Percentiles rank a stretch among this genome's conserved stretches.
Evolutionary conservation across 495 filamentous ascomycete genomes (phyloP).

Genomic region (Cladorrhinum samala): DNA sequence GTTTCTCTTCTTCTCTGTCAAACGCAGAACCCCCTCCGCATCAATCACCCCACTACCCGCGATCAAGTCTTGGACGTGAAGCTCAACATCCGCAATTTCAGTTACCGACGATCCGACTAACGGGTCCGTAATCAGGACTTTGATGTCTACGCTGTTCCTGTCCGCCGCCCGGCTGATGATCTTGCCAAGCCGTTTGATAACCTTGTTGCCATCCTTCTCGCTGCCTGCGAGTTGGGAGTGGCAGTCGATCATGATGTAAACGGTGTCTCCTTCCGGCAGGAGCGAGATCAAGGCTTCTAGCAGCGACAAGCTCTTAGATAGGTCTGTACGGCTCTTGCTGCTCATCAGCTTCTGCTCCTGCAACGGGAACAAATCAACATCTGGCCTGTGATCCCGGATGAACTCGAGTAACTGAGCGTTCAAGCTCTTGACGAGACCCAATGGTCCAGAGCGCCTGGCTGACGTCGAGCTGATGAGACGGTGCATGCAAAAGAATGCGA

Average conservation of each 20-base stretch:
- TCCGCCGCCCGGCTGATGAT: not conserved
- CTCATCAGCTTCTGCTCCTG: not conserved
- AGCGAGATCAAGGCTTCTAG: slow-evolving; percentile 3
- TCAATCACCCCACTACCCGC: not conserved
- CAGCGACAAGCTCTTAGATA: not conserved
- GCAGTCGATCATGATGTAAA: slow-evolving; percentile 13
- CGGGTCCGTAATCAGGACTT: slow-evolving; percentile 9
- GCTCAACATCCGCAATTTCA: not conserved
- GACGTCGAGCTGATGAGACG: not conserved
- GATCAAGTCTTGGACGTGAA: not conserved
- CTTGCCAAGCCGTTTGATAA: not conserved
- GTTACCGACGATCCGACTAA: not conserved
- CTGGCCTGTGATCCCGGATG: not conserved
- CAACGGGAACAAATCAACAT: not conserved
- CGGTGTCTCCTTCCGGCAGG: slow-evolving; percentile 5
- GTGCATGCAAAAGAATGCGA: slow-evolving; percentile 13
- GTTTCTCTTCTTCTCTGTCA: not conserved
- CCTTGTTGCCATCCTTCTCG: not conserved
- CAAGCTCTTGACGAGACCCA: slow-evolving; percentile 9
- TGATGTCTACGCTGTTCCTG: not conserved
- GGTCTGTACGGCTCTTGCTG: not conserved
- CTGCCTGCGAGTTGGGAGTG: not conserved
- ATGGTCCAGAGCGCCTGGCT: not conserved
- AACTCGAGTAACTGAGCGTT: slow-evolving; percentile 12
- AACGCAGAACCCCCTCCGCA: not conserved